These are phyloP conservation scores for Penicillium digitatum DNA, from an alignment of 2,329 filamentous ascomycete species.

Conservation along the genomic window DNA sequence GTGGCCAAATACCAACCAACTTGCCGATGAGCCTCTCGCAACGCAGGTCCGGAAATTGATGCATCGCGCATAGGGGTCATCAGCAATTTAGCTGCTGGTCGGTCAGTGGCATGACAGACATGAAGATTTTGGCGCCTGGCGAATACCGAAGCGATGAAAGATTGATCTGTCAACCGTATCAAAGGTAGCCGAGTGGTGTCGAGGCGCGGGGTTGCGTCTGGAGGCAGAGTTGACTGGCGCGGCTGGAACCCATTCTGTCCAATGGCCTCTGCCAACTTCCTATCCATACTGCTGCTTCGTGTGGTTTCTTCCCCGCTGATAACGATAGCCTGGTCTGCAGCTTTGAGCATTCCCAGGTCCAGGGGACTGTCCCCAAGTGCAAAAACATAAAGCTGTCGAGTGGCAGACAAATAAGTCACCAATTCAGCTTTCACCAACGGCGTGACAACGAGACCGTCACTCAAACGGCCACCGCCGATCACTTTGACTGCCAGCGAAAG, in stretches of 20 bases:
- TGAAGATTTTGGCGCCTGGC: conserved; percentile 15
- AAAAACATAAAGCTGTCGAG: conserved; percentile 42
- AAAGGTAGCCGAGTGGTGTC: conserved; percentile 44
- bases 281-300: conserved; percentile 55
- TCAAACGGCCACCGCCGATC: conserved; percentile 51
- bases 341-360: conserved; percentile 55
- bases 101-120: conserved; percentile 47
- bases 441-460: conserved; percentile 51
- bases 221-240: conserved; percentile 49
- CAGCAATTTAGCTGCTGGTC: conserved; percentile 49
- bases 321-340: conserved; percentile 54
- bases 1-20: conserved; percentile 54
- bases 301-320: conserved; percentile 49
- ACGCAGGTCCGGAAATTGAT: conserved; percentile 40
- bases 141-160: conserved; percentile 27
- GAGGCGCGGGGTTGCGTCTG: conserved; percentile 40
- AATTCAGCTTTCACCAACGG: conserved; percentile 49
- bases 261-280: conserved; percentile 44
- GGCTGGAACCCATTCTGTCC: conserved; percentile 39
- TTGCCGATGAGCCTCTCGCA: conserved; percentile 49
- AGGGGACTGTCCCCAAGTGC: conserved; percentile 60
- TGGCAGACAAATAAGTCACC: conserved; percentile 41
- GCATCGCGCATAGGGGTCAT: conserved; percentile 54
- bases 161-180: conserved; percentile 31
- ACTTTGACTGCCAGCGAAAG: conserved; percentile 46